Evolutionary conservation across 164 flowering plant species (phyloP), one percentile per base, ranked within the genome.

Genomic region (Kalanchoe fedtschenkoi): DNA sequence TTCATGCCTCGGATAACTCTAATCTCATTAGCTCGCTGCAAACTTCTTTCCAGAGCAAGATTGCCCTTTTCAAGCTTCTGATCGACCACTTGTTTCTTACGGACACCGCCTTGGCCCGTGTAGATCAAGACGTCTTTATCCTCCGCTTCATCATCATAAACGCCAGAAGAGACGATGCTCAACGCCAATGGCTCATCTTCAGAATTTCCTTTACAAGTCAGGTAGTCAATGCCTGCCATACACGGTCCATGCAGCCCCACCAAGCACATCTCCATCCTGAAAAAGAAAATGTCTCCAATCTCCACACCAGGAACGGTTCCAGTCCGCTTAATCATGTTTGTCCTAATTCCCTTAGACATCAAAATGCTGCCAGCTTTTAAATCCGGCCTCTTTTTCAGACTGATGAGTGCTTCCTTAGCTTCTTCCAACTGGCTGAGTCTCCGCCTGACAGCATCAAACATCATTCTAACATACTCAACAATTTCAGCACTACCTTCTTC

Each of bases 161-260:
- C 80, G 21, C 83, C 88, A 6, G 88, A 76, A 1, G 85, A 79
- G 17, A 83, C 85, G 64, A 83, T 77, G 72, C 85, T 77, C 14
- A 79, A 56, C n/a, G 88, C 85, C 34, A 78, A 7, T 5, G 81
- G 74, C 2, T 83, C 83, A 53, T 77, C 82, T 26, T 75, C 76
- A 28, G 0, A 2, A 32, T 66, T 62, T 35, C 38, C 35, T 55
- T 61, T 80, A 26, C 67, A 30, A 55, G 41, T 41, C 75, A 80
- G 47, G 38, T 77, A 81, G 60, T 83, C 88, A 63, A 83, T 83
- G n/a, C 85, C 85, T 62, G 78, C 85, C 85, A 83, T 81, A 34
- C 68, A 62, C 26, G 71, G 88, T 42, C 81, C 61, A 71, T 83
- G 88, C 58, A 83, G 35, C 0, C 88, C 88, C 38, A 77, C 76